Conservation (phyloP, 2,329 filamentous ascomycete genomes). For the Aschersonia sp. region DNA sequence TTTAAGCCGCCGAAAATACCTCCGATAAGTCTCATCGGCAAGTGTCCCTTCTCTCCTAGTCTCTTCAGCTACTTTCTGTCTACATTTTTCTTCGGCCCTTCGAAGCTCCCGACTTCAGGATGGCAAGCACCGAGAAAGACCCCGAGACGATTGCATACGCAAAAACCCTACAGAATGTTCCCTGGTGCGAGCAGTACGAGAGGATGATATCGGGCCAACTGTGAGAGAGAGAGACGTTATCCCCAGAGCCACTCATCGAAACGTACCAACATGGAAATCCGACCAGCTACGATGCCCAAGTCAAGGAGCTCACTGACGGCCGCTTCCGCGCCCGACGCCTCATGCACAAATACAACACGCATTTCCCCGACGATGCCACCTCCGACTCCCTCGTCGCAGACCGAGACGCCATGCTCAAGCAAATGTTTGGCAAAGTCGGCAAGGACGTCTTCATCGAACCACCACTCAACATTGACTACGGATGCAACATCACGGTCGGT, state of each 20-base stretch:
- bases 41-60: too few relatives aligned
- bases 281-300: constrained; percentile 33
- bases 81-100: too few relatives aligned
- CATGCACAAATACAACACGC: constrained; percentile 43
- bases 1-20: too few relatives aligned
- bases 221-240: constrained; percentile 18
- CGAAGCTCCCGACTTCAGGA: not conserved
- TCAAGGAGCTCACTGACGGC: constrained; percentile 30
- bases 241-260: not conserved
- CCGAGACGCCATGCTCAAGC: constrained; percentile 29
- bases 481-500: constrained; percentile 48
- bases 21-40: too few relatives aligned
- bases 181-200: constrained; percentile 46
- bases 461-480: constrained; percentile 49
- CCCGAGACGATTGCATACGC: constrained; percentile 26
- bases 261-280: not conserved
- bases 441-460: constrained; percentile 43
- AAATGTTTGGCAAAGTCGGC: constrained; percentile 35
- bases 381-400: constrained; percentile 21
- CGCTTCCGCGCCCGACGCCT: constrained; percentile 40
- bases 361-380: constrained; percentile 34
- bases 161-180: constrained; percentile 32
- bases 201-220: constrained; percentile 51
- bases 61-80: too few relatives aligned
- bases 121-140: constrained; percentile 22